Conservation (phyloP, 352 stramenopile species). For the Phytophthora pseudosyringae region DNA sequence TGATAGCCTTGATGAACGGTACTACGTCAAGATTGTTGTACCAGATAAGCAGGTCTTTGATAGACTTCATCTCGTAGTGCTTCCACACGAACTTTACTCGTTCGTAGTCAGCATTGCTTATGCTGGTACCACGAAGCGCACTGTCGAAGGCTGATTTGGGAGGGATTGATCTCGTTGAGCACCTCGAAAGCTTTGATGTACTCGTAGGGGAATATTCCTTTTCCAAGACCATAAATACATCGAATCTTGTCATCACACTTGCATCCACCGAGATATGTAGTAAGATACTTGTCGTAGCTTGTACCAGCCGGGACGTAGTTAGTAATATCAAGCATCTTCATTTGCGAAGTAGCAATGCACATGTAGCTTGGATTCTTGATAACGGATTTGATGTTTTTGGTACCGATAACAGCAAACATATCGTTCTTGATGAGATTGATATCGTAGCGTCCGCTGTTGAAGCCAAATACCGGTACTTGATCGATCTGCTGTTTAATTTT, state of each 20-base stretch:
- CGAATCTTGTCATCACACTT: slow-evolving; percentile 42
- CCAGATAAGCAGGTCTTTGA: slow-evolving; percentile 47
- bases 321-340: slow-evolving; percentile 43
- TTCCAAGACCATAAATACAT: slow-evolving; percentile 30
- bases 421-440: slow-evolving; percentile 45
- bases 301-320: slow-evolving; percentile 43
- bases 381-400: slow-evolving; percentile 19
- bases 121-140: slow-evolving; percentile 8
- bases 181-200: too few species aligned
- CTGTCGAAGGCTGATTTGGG: slow-evolving; percentile 31
- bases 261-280: slow-evolving; percentile 38
- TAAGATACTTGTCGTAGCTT: slow-evolving; percentile 36
- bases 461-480: slow-evolving; percentile 24
- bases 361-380: slow-evolving; percentile 43
- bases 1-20: too few species aligned
- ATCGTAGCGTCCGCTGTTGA: slow-evolving; percentile 3
- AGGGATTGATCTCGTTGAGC: too few species aligned
- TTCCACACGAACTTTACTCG: slow-evolving; percentile 38
- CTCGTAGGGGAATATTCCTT: too few species aligned
- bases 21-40: slow-evolving; percentile 10
- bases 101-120: too few species aligned
- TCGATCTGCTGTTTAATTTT: neutral
- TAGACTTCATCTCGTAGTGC: slow-evolving; percentile 44
- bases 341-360: slow-evolving; percentile 38
- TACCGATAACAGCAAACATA: slow-evolving; percentile 25